Base-by-base conservation (phyloP, 2,329 filamentous ascomycete species). In the Fusarium sp. region DNA sequence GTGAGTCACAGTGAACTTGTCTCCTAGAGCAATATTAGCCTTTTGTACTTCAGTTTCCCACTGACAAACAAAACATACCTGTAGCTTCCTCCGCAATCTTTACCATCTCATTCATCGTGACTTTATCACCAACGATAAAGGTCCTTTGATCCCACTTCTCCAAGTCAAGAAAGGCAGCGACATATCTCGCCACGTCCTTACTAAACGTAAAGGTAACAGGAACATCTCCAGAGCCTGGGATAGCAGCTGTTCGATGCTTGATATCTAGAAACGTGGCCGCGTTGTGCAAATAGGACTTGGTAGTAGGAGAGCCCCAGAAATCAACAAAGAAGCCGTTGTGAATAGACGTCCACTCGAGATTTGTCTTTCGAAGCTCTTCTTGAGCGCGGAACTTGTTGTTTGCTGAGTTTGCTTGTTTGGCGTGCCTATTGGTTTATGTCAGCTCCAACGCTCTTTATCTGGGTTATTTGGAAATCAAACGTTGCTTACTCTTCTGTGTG, bases 251-350 rank as follows among this genome's bases (percentile, higher is more conserved):
- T 14, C 32, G 60, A 8, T 63, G 18, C 3, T 50, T 18, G 8
- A 53, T 63, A n/a, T 63, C 57, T 1, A 63, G 7, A 24, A 54
- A 63, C 0, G 46, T 63, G 22, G 60, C 43, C 3, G 57, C 25
- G 4, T 42, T 45, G 2, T 38, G 60, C 0, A 63, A 6, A n/a
- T 54, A 51, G 5, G 60, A 54, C 1, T 47, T 63, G 0, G n/a
- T 24, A 3, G 12, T 14, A 11, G 57, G 40, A 1, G 60, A 62
- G 12, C 60, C 60, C 59, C 59, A 63, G 25, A 62, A 61, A 20
- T 63, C 57, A 18, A 62, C n/a, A 15, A 63, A 63, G 46, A 63
- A 63, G 22, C 60, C 60, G 14, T 54, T 46, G 15, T 63, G 60
- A 1, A 62, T 14, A 2, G 60, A 34, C 0, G 60, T 63, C 60